A percentile compares a stretch with the other conserved stretches of the same genome.
Conservation (phyloP, 805 yeast genomes). For the Saccharomyces jurei region DNA sequence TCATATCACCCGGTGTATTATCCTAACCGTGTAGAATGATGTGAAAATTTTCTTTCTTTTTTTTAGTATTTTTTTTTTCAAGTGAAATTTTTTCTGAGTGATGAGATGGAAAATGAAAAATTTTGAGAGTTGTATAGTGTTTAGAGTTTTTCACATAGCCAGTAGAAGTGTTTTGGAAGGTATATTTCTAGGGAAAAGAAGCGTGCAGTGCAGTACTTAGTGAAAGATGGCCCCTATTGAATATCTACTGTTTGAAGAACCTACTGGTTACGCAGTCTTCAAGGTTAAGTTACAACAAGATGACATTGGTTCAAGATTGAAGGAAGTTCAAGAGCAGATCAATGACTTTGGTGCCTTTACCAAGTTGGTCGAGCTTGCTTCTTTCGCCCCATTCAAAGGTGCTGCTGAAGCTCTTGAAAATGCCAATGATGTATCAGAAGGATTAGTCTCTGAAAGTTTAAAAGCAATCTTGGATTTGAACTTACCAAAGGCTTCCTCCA, state of each 20-base stretch:
- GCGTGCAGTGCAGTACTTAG: not conserved
- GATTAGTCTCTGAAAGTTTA: slow-evolving; percentile 87
- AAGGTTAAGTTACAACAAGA: slow-evolving; percentile 91
- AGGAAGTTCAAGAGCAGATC: slow-evolving; percentile 88
- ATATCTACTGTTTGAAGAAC: slow-evolving; percentile 93
- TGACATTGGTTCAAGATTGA: slow-evolving; percentile 81
- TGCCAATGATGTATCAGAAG: slow-evolving; percentile 96
- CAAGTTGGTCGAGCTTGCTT: slow-evolving; percentile 84
- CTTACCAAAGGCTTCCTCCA: slow-evolving; percentile 64
- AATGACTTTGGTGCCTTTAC: slow-evolving; percentile 81
- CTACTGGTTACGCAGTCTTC: slow-evolving; percentile 96
- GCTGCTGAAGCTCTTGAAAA: slow-evolving; percentile 99
- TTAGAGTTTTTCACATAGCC: not conserved
- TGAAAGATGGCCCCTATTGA: slow-evolving; percentile 62
- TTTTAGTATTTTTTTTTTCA: not conserved
- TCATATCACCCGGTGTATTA: not conserved
- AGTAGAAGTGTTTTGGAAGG: not conserved
- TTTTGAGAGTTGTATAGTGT: not conserved
- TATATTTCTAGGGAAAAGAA: not conserved
- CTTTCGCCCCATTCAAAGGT: slow-evolving; percentile 97
- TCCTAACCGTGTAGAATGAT: not conserved
- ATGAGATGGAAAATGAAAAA: slow-evolving; percentile 2
- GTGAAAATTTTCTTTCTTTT: not conserved
- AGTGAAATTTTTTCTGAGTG: slow-evolving; percentile 6
- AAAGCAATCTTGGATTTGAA: slow-evolving; percentile 84